A percentile compares a stretch with the other conserved stretches of the same genome.
phyloP scores from a whole-genome alignment of 768 basidiomycete genomes.

The Pulveroboletus ravenelii region DNA sequence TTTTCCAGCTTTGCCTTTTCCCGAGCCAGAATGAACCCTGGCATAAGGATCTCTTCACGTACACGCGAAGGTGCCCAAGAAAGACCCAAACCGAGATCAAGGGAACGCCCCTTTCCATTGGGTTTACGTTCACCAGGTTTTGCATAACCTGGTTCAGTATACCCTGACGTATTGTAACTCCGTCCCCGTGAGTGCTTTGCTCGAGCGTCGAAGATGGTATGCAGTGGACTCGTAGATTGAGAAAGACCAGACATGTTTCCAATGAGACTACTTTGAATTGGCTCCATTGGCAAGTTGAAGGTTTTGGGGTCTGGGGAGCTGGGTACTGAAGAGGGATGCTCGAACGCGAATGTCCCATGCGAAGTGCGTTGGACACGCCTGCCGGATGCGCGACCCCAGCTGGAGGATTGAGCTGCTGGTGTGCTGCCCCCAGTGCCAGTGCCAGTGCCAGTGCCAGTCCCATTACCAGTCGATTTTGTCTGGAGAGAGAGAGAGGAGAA shows the following conservation, averaged over 20 bases:
- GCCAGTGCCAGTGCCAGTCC: slow-evolving; percentile 14
- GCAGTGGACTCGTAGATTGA: slow-evolving; percentile 15
- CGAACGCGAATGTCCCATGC: slow-evolving; percentile 64
- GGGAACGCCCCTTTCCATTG: slow-evolving; percentile 58
- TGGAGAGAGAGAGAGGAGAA: slow-evolving; percentile 34
- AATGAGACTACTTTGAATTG: slow-evolving; percentile 5
- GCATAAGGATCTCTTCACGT: slow-evolving; percentile 61
- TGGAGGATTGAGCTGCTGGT: slow-evolving; percentile 44
- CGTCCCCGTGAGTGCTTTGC: slow-evolving; percentile 23
- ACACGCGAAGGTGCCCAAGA: slow-evolving; percentile 69
- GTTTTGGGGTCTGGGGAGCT: slow-evolving; percentile 27
- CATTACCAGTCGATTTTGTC: slow-evolving; percentile 36
- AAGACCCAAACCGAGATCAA: slow-evolving; percentile 66
- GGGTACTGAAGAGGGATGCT: slow-evolving; percentile 58
- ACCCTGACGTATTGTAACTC: slow-evolving; percentile 25
- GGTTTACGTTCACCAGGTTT: slow-evolving; percentile 18
- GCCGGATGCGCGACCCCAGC: slow-evolving; percentile 53
- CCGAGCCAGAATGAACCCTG: slow-evolving; percentile 30
- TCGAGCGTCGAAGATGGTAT: slow-evolving; percentile 32
- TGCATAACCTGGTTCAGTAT: slow-evolving; percentile 10
- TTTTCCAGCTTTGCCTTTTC: slow-evolving; percentile 25
- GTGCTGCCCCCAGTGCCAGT: slow-evolving; percentile 12
- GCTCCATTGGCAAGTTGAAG: slow-evolving; percentile 15
- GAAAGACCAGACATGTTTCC: slow-evolving; percentile 6
- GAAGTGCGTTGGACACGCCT: slow-evolving; percentile 37